Percentiles rank a stretch among this genome's conserved stretches.
phyloP scores from a whole-genome alignment of 2,329 filamentous ascomycete genomes.

The Nigrospora sphaerica region DNA sequence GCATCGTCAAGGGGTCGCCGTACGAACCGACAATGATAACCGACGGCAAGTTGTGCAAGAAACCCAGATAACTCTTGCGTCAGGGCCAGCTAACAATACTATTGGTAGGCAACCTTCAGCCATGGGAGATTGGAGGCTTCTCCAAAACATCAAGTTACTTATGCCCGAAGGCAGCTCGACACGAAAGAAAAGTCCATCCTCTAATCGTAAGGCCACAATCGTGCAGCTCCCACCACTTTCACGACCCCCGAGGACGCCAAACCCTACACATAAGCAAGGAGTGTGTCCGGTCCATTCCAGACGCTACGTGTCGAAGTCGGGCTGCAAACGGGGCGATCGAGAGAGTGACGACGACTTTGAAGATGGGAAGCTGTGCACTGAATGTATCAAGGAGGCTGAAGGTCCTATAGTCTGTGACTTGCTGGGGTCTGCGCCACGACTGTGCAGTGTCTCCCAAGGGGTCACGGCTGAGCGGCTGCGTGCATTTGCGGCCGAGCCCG shows the following conservation, averaged over 20 bases:
- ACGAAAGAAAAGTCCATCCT: constrained; percentile 6
- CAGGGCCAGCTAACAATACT: not conserved
- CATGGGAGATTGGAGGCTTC: constrained; percentile 7
- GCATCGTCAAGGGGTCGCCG: no score
- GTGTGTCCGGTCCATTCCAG: not conserved
- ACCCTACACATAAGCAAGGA: not conserved
- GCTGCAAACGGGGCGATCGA: no score
- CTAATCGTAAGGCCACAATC: constrained; percentile 18
- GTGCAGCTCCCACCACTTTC: constrained; percentile 12
- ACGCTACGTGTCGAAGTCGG: no score
- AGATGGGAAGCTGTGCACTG: not conserved
- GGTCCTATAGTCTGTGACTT: not conserved
- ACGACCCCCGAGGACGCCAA: not conserved
- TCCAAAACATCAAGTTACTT: constrained; percentile 19
- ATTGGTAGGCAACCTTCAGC: not conserved
- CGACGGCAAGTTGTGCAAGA: not conserved
- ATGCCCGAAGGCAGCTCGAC: constrained; percentile 6
- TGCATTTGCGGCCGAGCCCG: not conserved
- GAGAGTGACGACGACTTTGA: not conserved
- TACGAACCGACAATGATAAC: no score
- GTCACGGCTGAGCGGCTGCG: constrained; percentile 7
- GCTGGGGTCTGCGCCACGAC: not conserved
- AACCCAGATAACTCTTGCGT: not conserved
- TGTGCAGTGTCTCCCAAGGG: constrained; percentile 6
- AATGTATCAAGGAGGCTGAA: constrained; percentile 1